Evolutionary conservation across 345 rosid species (phyloP), one percentile per base, ranked within the genome.

Genomic region (Acer campestre): DNA sequence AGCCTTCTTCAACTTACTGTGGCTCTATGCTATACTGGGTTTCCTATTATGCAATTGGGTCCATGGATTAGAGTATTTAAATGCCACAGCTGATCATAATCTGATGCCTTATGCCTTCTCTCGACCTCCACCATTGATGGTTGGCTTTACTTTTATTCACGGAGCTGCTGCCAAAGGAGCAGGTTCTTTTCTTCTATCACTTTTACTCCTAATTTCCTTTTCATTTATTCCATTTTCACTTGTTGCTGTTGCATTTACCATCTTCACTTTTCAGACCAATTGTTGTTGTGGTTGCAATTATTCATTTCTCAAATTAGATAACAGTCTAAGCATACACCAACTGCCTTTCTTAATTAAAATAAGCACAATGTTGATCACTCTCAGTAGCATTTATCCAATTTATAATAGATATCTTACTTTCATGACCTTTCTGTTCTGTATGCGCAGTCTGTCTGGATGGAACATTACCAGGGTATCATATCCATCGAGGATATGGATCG

Each of bases 361-460:
- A 56, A 49, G 55, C 16, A 49, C 53, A 48, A 12, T 48, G 53
- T 13, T 13, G 18, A n/a, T 58, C 23, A 8, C 13, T 59, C 63
- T 59, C 63, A 20, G 20, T 53, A 48, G 12, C 18, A 51, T 29
- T 63, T 27, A 16, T 63, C 1, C 67, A 11, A 27, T 25, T 23
- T 61, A 25, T 62, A 25, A 25, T 23, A 51, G 18, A 51, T 51
- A 62, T 23, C 35, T 63, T 63, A 29, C 6, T 63, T 27, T 40
- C 14, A 38, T n/a, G 14, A 40, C 27, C 13, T 67, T 67, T 67
- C 72, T 69, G 38, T 13, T 48, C 31, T 25, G 2, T 14, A 27
- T 70, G 31, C 20, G 59, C 84, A 93, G 97, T 91, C 46, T 91
- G 97, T 71, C 72, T 91, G 49, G 97, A 93, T 78, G 97, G 97